These are phyloP conservation scores for Fraxinus ornus DNA, from an alignment of 305 asterid species.

Conservation along the genomic window DNA sequence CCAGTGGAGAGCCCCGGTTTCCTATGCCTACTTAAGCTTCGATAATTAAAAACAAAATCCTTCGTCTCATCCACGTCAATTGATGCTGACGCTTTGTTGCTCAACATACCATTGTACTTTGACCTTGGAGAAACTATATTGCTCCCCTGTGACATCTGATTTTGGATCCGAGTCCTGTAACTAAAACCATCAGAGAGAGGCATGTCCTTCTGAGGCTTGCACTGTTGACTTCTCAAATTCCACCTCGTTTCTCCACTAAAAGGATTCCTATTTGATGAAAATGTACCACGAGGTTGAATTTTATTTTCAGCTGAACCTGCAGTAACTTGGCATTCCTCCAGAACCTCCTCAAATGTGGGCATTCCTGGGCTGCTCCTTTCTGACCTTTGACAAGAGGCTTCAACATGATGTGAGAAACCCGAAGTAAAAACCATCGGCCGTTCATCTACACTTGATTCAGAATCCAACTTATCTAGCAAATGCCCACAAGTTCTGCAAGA, in stretches of 20 bases:
- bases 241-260: conserved; percentile 33
- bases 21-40: conserved; percentile 29
- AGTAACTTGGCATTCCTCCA: conserved; percentile 20
- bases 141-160: conserved; percentile 36
- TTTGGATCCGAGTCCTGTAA: conserved; percentile 36
- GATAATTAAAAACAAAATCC: conserved; percentile 33
- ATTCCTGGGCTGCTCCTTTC: conserved; percentile 35
- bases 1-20: conserved; percentile 38
- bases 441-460: conserved; percentile 25
- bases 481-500: conserved; percentile 65
- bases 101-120: conserved; percentile 30
- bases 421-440: conserved; percentile 30
- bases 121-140: conserved; percentile 42
- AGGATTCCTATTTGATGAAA: conserved; percentile 31
- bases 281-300: conserved; percentile 25
- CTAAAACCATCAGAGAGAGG: conserved; percentile 30
- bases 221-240: conserved; percentile 34
- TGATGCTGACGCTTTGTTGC: conserved; percentile 31
- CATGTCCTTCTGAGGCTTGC: conserved; percentile 33
- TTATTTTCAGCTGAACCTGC: conserved; percentile 24
- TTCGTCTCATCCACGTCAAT: conserved; percentile 31
- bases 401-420: conserved; percentile 30
- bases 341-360: conserved; percentile 35
- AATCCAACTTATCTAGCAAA: conserved; percentile 33
- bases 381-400: conserved; percentile 37